phyloP scores from a whole-genome alignment of 2,329 filamentous ascomycete genomes.

The Zymoseptoria pseudotritici region DNA sequence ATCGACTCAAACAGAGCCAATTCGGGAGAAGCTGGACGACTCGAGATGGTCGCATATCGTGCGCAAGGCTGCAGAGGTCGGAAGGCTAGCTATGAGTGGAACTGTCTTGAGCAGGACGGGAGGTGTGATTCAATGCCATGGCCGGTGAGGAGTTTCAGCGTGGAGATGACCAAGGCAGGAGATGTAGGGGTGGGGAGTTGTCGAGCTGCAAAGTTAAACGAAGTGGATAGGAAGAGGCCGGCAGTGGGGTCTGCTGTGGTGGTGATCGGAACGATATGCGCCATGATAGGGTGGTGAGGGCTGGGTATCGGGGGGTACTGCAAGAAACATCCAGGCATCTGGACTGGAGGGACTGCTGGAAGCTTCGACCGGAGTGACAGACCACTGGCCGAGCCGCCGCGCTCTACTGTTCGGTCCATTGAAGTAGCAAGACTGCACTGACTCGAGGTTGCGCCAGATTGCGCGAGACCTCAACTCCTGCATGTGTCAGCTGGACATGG shows the following conservation, averaged over 20 bases:
- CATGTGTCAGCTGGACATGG: not conserved
- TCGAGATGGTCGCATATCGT: constrained; percentile 6
- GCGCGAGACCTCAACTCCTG: not conserved
- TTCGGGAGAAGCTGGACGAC: not conserved
- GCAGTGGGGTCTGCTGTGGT: not conserved
- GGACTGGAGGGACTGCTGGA: not conserved
- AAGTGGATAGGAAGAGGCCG: not conserved
- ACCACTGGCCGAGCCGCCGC: too few species aligned
- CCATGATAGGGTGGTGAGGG: not conserved
- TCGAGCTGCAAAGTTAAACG: constrained; percentile 3
- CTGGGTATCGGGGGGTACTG: not conserved
- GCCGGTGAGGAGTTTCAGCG: constrained; percentile 8
- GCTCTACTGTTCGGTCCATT: too few species aligned
- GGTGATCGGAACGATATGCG: not conserved
- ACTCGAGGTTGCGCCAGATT: not conserved
- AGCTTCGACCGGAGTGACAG: too few species aligned
- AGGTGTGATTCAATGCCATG: constrained; percentile 6
- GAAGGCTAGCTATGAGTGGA: constrained; percentile 1
- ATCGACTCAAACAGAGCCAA: not conserved
- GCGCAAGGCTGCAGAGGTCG: constrained; percentile 7
- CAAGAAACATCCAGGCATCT: not conserved
- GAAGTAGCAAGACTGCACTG: too few species aligned
- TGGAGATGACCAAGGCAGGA: constrained; percentile 8
- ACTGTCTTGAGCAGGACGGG: constrained; percentile 5
- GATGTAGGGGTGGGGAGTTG: constrained; percentile 9